These are phyloP conservation scores for Cnidoscolus chayamansa DNA, from an alignment of 441 rosid genomes.

Conservation along the genomic window DNA sequence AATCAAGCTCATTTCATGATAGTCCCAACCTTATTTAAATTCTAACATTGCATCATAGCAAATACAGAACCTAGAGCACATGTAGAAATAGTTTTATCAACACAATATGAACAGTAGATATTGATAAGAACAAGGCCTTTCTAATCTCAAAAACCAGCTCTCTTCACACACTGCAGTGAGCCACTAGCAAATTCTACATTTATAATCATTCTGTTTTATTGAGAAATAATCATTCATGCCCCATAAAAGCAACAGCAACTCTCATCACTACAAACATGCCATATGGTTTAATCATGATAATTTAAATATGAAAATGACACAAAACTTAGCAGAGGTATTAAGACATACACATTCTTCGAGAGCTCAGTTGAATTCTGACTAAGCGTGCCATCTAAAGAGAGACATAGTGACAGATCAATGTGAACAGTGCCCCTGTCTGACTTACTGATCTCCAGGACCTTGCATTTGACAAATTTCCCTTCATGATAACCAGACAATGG, in stretches of 20 bases:
- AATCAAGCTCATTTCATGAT: background rate
- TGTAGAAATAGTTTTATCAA: background rate
- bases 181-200: background rate
- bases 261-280: background rate
- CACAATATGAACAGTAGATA: background rate
- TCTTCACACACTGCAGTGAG: background rate
- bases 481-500: conserved; percentile 71
- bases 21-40: background rate
- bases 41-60: background rate
- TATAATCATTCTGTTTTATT: background rate
- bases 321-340: conserved; percentile 5
- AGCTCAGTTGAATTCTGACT: conserved; percentile 38
- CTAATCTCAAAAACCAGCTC: background rate
- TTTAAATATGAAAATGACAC: background rate
- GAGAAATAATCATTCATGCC: background rate
- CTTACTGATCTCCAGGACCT: conserved; percentile 72
- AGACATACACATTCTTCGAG: conserved; percentile 48
- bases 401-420: conserved; percentile 72
- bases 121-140: background rate
- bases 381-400: conserved; percentile 63
- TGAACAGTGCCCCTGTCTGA: conserved; percentile 65
- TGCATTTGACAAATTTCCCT: conserved; percentile 92
- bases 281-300: background rate
- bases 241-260: background rate
- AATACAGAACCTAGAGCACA: background rate